phyloP scores from a whole-genome alignment of 495 filamentous ascomycete genomes.

The Lophiotrema nucula region DNA sequence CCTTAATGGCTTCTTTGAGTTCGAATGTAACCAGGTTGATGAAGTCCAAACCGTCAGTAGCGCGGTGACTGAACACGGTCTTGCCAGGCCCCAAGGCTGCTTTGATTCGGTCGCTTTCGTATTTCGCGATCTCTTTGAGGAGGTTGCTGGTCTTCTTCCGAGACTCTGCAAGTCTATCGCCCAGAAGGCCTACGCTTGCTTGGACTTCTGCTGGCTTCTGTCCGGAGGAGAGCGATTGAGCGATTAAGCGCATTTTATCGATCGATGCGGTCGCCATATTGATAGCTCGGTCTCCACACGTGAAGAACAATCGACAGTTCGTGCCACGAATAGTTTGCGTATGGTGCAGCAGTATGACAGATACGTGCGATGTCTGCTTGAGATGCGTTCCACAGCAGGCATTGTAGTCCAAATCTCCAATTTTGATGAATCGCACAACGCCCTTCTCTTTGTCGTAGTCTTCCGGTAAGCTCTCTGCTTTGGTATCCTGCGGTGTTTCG shows the following conservation, averaged over 20 bases:
- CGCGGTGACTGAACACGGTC: constrained; percentile 14
- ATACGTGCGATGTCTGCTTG: constrained; percentile 21
- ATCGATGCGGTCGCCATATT: constrained; percentile 3
- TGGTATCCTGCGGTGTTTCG: constrained; percentile 6
- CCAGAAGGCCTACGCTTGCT: constrained; percentile 1
- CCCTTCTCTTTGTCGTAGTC: constrained; percentile 26
- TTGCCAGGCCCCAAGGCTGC: neutral
- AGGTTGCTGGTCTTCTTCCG: constrained; percentile 13
- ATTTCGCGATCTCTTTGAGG: constrained; percentile 17
- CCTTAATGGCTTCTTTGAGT: constrained; percentile 16
- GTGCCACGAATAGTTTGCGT: constrained; percentile 19
- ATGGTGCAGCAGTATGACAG: constrained; percentile 22
- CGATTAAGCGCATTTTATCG: constrained; percentile 1
- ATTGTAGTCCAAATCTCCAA: constrained; percentile 23
- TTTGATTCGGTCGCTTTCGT: constrained; percentile 17
- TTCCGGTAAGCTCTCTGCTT: constrained; percentile 7
- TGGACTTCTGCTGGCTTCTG: constrained; percentile 1
- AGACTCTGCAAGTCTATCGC: neutral
- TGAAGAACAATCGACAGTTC: constrained; percentile 20
- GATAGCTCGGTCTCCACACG: constrained; percentile 18
- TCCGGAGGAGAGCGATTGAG: constrained; percentile 3
- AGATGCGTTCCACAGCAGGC: constrained; percentile 26
- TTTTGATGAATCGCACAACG: constrained; percentile 18
- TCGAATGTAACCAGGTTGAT: constrained; percentile 15
- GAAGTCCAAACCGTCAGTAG: constrained; percentile 22